phyloP scores from a whole-genome alignment of 2,329 filamentous ascomycete species.

The Ascochyta viciae-villosae region DNA sequence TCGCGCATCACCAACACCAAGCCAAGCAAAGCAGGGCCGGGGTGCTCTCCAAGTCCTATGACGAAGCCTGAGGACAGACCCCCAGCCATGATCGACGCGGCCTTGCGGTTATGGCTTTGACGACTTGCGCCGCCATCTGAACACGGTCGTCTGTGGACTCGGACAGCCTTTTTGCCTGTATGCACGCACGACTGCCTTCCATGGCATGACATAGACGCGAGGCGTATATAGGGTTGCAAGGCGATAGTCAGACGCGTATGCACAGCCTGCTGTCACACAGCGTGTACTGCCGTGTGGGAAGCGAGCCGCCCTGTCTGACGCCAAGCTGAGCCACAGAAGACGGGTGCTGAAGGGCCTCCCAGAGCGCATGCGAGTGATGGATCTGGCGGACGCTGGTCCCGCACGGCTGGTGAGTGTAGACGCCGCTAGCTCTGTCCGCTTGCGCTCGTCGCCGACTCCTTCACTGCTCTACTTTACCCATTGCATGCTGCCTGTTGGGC shows the following conservation, averaged over 20 bases:
- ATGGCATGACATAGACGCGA: slow-evolving; percentile 5
- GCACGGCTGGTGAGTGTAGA: slow-evolving; percentile 22
- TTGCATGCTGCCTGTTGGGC: neutral
- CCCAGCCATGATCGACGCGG: slow-evolving; percentile 41
- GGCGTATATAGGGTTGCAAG: slow-evolving; percentile 21
- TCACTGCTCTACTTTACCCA: neutral
- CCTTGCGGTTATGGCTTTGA: slow-evolving; percentile 44
- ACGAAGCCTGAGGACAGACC: slow-evolving; percentile 19
- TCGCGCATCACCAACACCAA: slow-evolving; percentile 18
- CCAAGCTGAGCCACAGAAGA: slow-evolving; percentile 30
- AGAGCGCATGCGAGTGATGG: slow-evolving; percentile 31
- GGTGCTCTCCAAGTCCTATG: slow-evolving; percentile 18
- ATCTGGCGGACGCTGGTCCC: slow-evolving; percentile 32
- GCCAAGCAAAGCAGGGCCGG: slow-evolving; percentile 17
- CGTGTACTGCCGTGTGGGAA: slow-evolving; percentile 26
- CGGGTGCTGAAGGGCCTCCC: slow-evolving; percentile 23
- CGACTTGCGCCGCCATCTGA: slow-evolving; percentile 21
- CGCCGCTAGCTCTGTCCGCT: slow-evolving; percentile 30
- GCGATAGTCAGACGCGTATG: slow-evolving; percentile 20
- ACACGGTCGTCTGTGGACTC: slow-evolving; percentile 20
- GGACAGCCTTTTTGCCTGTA: slow-evolving; percentile 1
- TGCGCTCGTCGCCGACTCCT: slow-evolving; percentile 9
- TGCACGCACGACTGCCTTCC: slow-evolving; percentile 14
- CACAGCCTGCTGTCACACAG: slow-evolving; percentile 20
- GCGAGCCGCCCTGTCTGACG: slow-evolving; percentile 16